Percentiles rank a stretch among this genome's conserved stretches.
Evolutionary conservation across 148 eudicot genomes (phyloP).

Genomic region (Rhododendron williamsianum): DNA sequence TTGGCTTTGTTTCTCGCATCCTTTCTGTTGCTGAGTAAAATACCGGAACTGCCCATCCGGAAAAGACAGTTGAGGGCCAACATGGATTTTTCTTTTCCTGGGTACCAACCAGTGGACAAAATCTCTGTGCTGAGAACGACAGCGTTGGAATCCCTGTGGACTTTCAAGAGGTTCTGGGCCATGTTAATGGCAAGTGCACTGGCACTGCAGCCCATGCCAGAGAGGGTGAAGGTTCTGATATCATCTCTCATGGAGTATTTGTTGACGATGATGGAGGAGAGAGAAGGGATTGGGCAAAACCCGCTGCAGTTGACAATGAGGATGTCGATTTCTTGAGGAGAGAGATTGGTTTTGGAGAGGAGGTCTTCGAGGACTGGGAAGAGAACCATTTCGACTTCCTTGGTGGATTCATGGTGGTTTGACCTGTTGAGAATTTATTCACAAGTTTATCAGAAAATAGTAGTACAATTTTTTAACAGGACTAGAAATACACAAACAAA

Average conservation of each 20-base stretch:
- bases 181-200: slow-evolving; percentile 48
- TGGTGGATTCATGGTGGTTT: slow-evolving; percentile 35
- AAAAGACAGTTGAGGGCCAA: slow-evolving; percentile 56
- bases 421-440: slow-evolving; percentile 14
- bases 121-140: slow-evolving; percentile 73
- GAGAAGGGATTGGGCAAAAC: slow-evolving; percentile 60
- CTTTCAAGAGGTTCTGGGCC: slow-evolving; percentile 44
- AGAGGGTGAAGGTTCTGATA: slow-evolving; percentile 46
- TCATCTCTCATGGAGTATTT: slow-evolving; percentile 52
- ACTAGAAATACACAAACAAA: too few relatives aligned
- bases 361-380: slow-evolving; percentile 64
- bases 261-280: slow-evolving; percentile 53
- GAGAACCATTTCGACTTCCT: slow-evolving; percentile 59
- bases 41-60: slow-evolving; percentile 67
- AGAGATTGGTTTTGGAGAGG: slow-evolving; percentile 36
- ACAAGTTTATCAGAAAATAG: not conserved
- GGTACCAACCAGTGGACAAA: slow-evolving; percentile 63
- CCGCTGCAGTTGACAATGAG: slow-evolving; percentile 80
- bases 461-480: too few relatives aligned
- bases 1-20: slow-evolving; percentile 26
- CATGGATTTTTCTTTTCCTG: slow-evolving; percentile 48
- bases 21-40: slow-evolving; percentile 40
- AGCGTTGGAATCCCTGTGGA: slow-evolving; percentile 41
- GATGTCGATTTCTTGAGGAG: slow-evolving; percentile 51
- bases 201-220: slow-evolving; percentile 93